Conservation (phyloP, 805 yeast genomes). For the Cyberlindnera lachancei region DNA sequence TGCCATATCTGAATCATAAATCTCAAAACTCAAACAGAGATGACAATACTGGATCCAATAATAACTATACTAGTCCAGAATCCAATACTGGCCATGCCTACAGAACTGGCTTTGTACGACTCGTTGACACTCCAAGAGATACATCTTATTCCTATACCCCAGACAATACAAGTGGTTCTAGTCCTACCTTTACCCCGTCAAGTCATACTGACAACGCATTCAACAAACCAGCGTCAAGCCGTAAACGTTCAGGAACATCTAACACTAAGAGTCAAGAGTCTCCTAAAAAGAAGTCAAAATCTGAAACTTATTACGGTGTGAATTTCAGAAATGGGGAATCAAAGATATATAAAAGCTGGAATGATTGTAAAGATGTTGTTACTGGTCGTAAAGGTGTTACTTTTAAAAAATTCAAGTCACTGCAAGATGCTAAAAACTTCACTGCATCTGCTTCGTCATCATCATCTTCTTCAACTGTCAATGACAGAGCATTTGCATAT, state of each 20-base stretch:
- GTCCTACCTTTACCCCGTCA: neutral
- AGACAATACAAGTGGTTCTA: too few species aligned
- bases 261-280: too few species aligned
- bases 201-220: neutral
- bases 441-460: too few species aligned
- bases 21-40: too few species aligned
- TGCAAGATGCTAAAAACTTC: constrained; percentile 10
- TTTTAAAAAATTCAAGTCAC: constrained; percentile 36
- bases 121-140: too few species aligned
- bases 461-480: neutral
- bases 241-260: too few species aligned
- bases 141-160: too few species aligned
- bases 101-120: too few species aligned
- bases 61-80: neutral
- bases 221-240: neutral
- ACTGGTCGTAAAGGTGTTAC: constrained; percentile 31
- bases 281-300: neutral
- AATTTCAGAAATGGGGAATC: constrained; percentile 35
- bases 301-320: constrained; percentile 42
- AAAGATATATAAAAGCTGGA: constrained; percentile 62
- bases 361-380: constrained; percentile 42
- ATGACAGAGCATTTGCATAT: neutral
- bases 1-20: too few species aligned
- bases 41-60: neutral
- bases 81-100: neutral